Evolutionary conservation across 2,329 filamentous ascomycete species (phyloP), one percentile per base, ranked within the genome.

Genomic region (Fusarium abutilonis): DNA sequence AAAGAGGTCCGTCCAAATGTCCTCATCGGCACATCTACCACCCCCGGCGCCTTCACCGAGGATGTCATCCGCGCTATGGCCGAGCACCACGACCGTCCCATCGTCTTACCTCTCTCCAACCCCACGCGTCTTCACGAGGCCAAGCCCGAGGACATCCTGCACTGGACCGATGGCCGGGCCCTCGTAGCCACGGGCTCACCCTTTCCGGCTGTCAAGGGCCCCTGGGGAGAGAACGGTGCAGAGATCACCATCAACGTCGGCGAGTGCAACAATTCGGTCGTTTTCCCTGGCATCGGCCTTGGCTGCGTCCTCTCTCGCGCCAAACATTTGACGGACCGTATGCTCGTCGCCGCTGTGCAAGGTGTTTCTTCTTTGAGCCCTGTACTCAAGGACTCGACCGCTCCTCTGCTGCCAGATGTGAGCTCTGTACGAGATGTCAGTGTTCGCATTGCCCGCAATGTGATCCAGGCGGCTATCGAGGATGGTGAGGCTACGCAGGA

Each of bases 261-360:
- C 21, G 92, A 96, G 75, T 96, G 93, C 78, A 96, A 96, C 78
- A 96, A 96, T 77, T 90, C 87, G 1, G 90, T 91, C 31, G 89
- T 89, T 14, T 96, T 96, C 74, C 92, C 92, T 0, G 92, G 92
- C 0, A 94, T 96, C 56, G 92, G 92, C 0, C 86, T 96, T 1
- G 93, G 92, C 10, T 85, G 85, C 8, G 85, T 97, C 0, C 83
- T 96, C 1, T 88, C 83, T 23, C 86, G 91, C 13, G 82, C 89
- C 3, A 82, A 79, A 11, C 80, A 87, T 1, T 76, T 96, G 26
- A 90, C 89, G 0, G 88, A 93, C 60, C 84, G 86, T 61, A 93
- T 96, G 86, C 86, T 96, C 11, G 90, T 96, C 0, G 90, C 90
- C 1, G 93, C 92, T 0, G 87, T 91, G 4, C 84, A 89, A 69